Conservation (phyloP, 2,329 filamentous ascomycete genomes). For the Neurospora crassa region DNA sequence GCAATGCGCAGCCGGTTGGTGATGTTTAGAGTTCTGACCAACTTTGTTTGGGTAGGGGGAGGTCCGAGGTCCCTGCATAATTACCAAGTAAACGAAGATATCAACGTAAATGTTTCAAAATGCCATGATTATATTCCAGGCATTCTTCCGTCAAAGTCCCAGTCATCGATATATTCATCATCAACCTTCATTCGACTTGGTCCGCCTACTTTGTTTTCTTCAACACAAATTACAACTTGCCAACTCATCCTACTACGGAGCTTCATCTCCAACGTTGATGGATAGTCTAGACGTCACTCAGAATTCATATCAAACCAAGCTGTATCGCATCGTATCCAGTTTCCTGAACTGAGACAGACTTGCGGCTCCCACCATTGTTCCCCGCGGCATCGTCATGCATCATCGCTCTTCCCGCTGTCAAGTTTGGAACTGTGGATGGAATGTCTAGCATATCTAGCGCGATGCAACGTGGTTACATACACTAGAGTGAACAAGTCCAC, state of each 20-base stretch:
- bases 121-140: background rate
- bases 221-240: background rate
- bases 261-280: background rate
- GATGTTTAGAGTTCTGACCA: background rate
- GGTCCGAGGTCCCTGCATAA: background rate
- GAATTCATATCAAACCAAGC: background rate
- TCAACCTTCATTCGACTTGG: background rate
- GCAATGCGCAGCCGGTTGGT: background rate
- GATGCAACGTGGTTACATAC: background rate
- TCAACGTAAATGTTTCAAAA: no score
- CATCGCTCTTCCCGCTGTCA: background rate
- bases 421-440: background rate
- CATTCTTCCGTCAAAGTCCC: no score
- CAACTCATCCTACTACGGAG: background rate
- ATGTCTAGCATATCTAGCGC: background rate
- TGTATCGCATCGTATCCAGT: background rate
- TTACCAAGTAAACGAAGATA: background rate
- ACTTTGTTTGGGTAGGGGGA: background rate
- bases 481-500: background rate
- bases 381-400: background rate
- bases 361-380: background rate
- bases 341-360: background rate
- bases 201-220: no score
- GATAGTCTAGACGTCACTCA: background rate
- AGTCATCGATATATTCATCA: background rate